phyloP scores from a whole-genome alignment of 345 rosid species.

The Barbarea vulgaris region DNA sequence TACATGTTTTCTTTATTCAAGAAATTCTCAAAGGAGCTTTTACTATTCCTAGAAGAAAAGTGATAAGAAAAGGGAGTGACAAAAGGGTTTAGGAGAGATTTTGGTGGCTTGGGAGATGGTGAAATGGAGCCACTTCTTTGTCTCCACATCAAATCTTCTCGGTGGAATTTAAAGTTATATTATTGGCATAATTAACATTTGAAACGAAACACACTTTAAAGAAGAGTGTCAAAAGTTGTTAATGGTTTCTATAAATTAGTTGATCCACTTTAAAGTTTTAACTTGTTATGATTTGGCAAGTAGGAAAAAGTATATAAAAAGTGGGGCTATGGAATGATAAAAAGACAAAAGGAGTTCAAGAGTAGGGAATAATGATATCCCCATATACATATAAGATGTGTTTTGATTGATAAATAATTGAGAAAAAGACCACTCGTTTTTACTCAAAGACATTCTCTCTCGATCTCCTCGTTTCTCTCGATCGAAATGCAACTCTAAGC shows the following conservation, averaged over 20 bases:
- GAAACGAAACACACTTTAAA: slow-evolving; percentile 31
- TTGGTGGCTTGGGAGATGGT: slow-evolving; percentile 55
- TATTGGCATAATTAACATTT: slow-evolving; percentile 14
- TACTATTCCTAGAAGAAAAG: slow-evolving; percentile 12
- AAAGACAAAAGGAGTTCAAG: slow-evolving; percentile 45
- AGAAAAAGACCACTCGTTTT: slow-evolving; percentile 46
- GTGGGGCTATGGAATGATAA: slow-evolving; percentile 15
- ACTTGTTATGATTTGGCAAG: slow-evolving; percentile 38
- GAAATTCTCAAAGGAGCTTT: background rate
- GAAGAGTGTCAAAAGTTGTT: slow-evolving; percentile 34
- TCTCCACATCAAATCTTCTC: slow-evolving; percentile 41
- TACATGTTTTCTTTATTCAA: background rate
- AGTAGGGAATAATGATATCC: slow-evolving; percentile 52
- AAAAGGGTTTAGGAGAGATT: slow-evolving; percentile 47
- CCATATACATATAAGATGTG: slow-evolving; percentile 30
- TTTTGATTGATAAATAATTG: slow-evolving; percentile 52
- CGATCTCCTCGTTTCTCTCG: slow-evolving; percentile 30
- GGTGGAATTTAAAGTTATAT: slow-evolving; percentile 38
- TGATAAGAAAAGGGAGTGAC: slow-evolving; percentile 27
- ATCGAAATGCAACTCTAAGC: slow-evolving; percentile 17
- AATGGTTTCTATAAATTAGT: slow-evolving; percentile 40
- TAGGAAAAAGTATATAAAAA: slow-evolving; percentile 21
- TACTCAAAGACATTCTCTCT: slow-evolving; percentile 45
- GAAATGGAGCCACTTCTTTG: slow-evolving; percentile 45
- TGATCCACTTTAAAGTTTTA: slow-evolving; percentile 31